A percentile compares a stretch with the other conserved stretches of the same genome.
phyloP scores from a whole-genome alignment of 306 rosid genomes.

The Cucumis melo region DNA sequence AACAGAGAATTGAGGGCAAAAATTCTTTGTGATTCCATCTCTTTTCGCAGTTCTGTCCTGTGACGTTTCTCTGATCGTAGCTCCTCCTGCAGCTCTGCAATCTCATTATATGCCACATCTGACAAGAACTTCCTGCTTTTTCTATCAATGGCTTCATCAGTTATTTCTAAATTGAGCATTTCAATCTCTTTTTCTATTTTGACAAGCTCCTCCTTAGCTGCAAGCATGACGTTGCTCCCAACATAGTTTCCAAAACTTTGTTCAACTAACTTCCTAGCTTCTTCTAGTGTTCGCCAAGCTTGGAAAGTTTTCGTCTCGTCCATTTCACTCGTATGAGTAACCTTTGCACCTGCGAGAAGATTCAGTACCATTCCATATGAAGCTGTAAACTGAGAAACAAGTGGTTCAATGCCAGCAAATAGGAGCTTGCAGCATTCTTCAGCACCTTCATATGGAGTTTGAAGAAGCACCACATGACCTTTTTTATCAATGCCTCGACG shows the following conservation, averaged over 20 bases:
- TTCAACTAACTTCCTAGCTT: slow-evolving; percentile 94
- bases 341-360: slow-evolving; percentile 81
- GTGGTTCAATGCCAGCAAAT: slow-evolving; percentile 83
- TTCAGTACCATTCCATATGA: slow-evolving; percentile 97
- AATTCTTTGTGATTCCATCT: slow-evolving; percentile 53
- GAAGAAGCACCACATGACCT: slow-evolving; percentile 86
- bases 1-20: slow-evolving; percentile 57
- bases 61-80: slow-evolving; percentile 65
- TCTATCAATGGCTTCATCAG: slow-evolving; percentile 75
- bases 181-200: slow-evolving; percentile 65
- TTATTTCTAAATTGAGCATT: slow-evolving; percentile 45
- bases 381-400: slow-evolving; percentile 91
- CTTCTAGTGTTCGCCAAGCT: slow-evolving; percentile 69
- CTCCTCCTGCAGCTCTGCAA: slow-evolving; percentile 67
- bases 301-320: slow-evolving; percentile 27
- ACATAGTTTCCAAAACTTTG: slow-evolving; percentile 97
- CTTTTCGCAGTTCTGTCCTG: slow-evolving; percentile 53
- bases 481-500: slow-evolving; percentile 82
- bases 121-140: slow-evolving; percentile 62
- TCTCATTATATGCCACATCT: slow-evolving; percentile 54
- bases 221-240: slow-evolving; percentile 90
- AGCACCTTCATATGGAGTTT: slow-evolving; percentile 80
- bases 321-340: slow-evolving; percentile 44
- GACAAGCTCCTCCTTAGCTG: slow-evolving; percentile 76
- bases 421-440: slow-evolving; percentile 90